Evolutionary conservation across 306 rosid species (phyloP).

Genomic region (Quercus suber): DNA sequence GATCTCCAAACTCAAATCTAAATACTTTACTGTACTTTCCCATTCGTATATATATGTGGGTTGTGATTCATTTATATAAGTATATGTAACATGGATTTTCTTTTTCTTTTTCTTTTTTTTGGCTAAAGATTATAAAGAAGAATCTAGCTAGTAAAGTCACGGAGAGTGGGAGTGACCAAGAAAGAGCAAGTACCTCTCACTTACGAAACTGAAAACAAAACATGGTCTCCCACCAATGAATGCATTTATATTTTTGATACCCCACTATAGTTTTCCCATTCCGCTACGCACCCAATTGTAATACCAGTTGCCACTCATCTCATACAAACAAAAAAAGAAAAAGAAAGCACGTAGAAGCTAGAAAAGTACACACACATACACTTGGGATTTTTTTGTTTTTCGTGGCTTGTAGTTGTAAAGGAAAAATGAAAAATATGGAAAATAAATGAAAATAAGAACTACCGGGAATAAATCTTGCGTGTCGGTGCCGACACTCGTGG

Average conservation of each 20-base stretch:
- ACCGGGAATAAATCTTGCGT: slow-evolving; percentile 50
- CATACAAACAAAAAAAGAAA: neutral
- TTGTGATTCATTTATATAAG: neutral
- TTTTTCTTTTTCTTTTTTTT: too few relatives aligned
- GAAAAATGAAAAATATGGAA: neutral
- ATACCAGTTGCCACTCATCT: neutral
- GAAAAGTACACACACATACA: too few relatives aligned
- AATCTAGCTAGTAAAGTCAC: slow-evolving; percentile 1
- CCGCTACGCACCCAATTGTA: slow-evolving; percentile 8
- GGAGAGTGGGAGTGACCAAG: slow-evolving; percentile 9
- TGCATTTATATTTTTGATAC: neutral
- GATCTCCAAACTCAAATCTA: too few relatives aligned
- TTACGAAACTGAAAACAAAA: slow-evolving; percentile 1
- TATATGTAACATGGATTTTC: too few relatives aligned
- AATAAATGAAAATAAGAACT: neutral
- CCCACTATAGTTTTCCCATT: neutral
- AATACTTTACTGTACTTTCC: too few relatives aligned
- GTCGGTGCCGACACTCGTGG: slow-evolving; percentile 69
- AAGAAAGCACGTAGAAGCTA: slow-evolving; percentile 11
- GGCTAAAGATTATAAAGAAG: neutral
- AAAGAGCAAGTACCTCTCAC: neutral
- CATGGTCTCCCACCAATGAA: slow-evolving; percentile 7
- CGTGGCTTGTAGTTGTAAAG: slow-evolving; percentile 4
- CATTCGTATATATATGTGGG: neutral
- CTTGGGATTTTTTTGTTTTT: neutral